Evolutionary conservation across 75 land plant genomes (phyloP).

Genomic region (Pseudotsuga menziesii): DNA sequence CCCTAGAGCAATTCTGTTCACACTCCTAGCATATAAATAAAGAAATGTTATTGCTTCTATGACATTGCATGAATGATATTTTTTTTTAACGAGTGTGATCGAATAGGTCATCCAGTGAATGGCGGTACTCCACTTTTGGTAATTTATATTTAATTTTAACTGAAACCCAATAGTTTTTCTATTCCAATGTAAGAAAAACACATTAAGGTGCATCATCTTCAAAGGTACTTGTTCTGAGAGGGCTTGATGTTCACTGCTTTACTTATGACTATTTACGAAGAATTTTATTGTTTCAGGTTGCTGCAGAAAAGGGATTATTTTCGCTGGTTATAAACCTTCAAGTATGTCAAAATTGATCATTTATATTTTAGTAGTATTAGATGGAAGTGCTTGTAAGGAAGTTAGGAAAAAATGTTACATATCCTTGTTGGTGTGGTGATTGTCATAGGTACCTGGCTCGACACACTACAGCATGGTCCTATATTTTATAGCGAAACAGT

Average conservation of each 20-base stretch:
- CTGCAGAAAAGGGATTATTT: constrained; percentile 79
- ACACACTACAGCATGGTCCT: constrained; percentile 93
- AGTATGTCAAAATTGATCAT: constrained; percentile 35
- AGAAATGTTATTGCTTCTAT: too few relatives aligned
- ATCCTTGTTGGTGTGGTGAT: constrained; percentile 13
- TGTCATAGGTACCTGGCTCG: constrained; percentile 73
- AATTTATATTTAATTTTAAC: not conserved
- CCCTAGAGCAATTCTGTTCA: too few relatives aligned
- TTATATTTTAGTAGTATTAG: not conserved
- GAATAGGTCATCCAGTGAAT: too few relatives aligned
- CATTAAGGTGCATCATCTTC: not conserved
- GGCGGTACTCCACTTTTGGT: too few relatives aligned
- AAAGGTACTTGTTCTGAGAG: not conserved
- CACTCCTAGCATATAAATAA: too few relatives aligned
- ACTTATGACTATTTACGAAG: not conserved
- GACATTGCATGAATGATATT: too few relatives aligned
- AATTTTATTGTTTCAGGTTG: constrained; percentile 46
- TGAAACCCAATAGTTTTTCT: not conserved
- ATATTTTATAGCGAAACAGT: constrained; percentile 71
- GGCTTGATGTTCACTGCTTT: not conserved
- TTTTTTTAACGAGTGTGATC: too few relatives aligned
- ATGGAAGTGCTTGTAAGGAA: not conserved
- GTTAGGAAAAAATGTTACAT: not conserved
- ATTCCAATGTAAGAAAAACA: not conserved
- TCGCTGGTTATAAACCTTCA: constrained; percentile 78